Conservation (phyloP, 805 yeast species). For the Metschnikowia noctiluminum region DNA sequence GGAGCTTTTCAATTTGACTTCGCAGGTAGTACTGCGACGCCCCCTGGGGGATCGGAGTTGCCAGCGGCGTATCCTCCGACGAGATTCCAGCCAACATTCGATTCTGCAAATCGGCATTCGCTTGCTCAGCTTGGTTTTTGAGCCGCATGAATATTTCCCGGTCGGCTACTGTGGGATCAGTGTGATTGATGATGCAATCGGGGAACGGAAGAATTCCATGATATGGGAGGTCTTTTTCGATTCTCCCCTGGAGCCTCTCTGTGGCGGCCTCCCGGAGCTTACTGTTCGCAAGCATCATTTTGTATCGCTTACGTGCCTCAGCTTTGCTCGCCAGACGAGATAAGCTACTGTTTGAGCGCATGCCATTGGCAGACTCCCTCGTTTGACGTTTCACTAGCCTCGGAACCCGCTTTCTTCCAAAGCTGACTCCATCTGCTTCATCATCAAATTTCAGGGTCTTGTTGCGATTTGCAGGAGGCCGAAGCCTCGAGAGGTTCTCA, state of each 20-base stretch:
- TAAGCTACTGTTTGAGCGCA: not conserved
- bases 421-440: not conserved
- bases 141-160: conserved; percentile 41
- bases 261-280: conserved; percentile 3
- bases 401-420: not conserved
- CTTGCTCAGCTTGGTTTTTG: conserved; percentile 1
- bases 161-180: conserved; percentile 58
- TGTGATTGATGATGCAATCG: conserved; percentile 56
- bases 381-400: not conserved
- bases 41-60: conserved; percentile 16
- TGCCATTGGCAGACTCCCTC: not conserved
- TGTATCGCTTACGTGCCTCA: not conserved
- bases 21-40: conserved; percentile 22
- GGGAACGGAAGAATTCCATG: conserved; percentile 59
- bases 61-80: conserved; percentile 15
- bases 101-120: conserved; percentile 28
- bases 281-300: not conserved
- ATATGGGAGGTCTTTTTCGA: conserved; percentile 46
- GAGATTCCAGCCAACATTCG: conserved; percentile 6
- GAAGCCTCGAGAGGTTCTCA: conserved; percentile 2
- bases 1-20: conserved; percentile 57
- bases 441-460: not conserved
- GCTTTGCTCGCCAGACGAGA: not conserved
- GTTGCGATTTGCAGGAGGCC: conserved; percentile 3
- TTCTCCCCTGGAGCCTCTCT: conserved; percentile 8